phyloP scores from a whole-genome alignment of 208 protist genomes.

The Porcisia hertigi region DNA sequence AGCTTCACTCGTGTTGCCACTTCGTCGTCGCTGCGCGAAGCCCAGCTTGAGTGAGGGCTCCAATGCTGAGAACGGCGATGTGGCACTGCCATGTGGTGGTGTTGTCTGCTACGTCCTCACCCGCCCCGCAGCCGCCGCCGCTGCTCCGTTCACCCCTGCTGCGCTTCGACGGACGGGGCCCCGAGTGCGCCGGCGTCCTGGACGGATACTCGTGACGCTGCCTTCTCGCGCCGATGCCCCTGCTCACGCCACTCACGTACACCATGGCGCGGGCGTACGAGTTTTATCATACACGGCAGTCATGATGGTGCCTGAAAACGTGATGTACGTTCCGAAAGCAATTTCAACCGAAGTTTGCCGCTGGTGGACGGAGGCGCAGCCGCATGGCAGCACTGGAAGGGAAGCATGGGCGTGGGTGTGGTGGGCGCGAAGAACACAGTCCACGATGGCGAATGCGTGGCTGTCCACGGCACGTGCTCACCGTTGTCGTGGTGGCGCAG shows the following conservation, averaged over 20 bases:
- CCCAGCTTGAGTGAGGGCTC: background rate
- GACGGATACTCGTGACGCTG: background rate
- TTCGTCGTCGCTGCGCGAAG: background rate
- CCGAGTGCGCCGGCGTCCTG: conserved; percentile 8
- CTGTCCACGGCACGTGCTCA: background rate
- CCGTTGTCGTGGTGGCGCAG: background rate
- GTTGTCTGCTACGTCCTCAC: conserved; percentile 11
- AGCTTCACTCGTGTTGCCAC: conserved; percentile 7
- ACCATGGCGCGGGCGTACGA: background rate
- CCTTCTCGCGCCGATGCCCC: background rate
- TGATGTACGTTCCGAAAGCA: conserved; percentile 2
- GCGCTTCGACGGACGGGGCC: background rate
- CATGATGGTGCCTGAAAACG: conserved; percentile 15
- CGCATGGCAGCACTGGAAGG: background rate
- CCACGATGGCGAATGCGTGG: background rate
- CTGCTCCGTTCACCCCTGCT: background rate
- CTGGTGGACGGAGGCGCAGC: conserved; percentile 3
- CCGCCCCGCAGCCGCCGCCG: background rate
- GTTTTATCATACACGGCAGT: conserved; percentile 14
- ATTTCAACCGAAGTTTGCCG: background rate
- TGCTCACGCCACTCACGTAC: background rate
- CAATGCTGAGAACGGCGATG: background rate
- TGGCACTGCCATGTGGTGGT: background rate
- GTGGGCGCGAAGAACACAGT: background rate
- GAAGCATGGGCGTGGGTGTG: background rate